Evolutionary conservation across 2,329 filamentous ascomycete genomes (phyloP).

Genomic region (Cladorrhinum sp.): DNA sequence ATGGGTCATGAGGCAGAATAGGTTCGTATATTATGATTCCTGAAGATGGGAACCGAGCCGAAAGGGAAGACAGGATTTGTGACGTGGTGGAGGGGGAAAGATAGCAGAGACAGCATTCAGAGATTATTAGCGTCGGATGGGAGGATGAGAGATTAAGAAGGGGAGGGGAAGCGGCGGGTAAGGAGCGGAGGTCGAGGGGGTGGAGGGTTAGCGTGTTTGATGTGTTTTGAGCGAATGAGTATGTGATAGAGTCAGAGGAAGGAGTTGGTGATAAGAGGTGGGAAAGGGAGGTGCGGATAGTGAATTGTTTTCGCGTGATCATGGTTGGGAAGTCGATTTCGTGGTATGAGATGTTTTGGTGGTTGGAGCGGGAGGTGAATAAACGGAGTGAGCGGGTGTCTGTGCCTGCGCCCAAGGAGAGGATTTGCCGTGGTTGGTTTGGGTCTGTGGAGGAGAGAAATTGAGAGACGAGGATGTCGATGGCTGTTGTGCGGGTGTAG

Average conservation of each 20-base stretch:
- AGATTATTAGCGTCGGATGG: conserved; percentile 72
- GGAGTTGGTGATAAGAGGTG: conserved; percentile 28
- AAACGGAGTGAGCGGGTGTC: conserved; percentile 86
- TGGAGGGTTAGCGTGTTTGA: conserved; percentile 43
- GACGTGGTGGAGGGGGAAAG: conserved; percentile 64
- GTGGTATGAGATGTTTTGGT: conserved; percentile 66
- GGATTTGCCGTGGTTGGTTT: conserved; percentile 62
- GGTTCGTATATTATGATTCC: conserved; percentile 83
- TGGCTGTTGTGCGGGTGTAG: conserved; percentile 82
- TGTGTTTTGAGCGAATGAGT: not conserved
- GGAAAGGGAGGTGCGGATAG: conserved; percentile 47
- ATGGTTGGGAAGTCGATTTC: conserved; percentile 86
- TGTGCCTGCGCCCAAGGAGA: conserved; percentile 90
- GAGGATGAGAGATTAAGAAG: conserved; percentile 45
- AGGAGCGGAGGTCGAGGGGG: conserved; percentile 65
- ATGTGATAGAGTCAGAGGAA: not conserved
- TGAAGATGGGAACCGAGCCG: conserved; percentile 46
- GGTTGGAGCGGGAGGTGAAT: conserved; percentile 47
- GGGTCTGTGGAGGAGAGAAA: conserved; percentile 56
- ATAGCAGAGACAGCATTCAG: conserved; percentile 95
- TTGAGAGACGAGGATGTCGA: conserved; percentile 70
- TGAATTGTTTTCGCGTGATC: conserved; percentile 61
- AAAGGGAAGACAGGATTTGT: conserved; percentile 64
- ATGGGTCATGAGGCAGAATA: conserved; percentile 76
- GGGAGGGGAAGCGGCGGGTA: conserved; percentile 36